Percentiles rank a stretch among this genome's conserved stretches.
Evolutionary conservation across 1,139 yeast species (phyloP).

Genomic region (Debaryomycetaceae sp.): DNA sequence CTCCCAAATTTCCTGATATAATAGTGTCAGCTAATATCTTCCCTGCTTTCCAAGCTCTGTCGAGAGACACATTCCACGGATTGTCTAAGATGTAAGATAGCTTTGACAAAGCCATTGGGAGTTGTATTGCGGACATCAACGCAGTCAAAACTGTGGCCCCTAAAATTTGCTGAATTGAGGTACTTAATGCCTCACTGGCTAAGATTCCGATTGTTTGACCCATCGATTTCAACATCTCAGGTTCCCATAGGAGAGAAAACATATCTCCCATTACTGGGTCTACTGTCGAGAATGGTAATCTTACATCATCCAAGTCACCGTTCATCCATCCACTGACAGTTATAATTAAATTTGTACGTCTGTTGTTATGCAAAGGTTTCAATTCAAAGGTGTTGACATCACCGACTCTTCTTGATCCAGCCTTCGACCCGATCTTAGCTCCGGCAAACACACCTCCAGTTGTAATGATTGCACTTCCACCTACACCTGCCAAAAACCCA

Average conservation of each 20-base stretch:
- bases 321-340: slow-evolving; percentile 99
- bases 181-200: slow-evolving; percentile 90
- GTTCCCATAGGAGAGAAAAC: slow-evolving; percentile 93
- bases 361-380: slow-evolving; percentile 87
- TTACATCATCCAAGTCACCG: slow-evolving; percentile 90
- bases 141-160: slow-evolving; percentile 93
- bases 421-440: slow-evolving; percentile 79
- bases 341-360: slow-evolving; percentile 80
- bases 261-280: slow-evolving; percentile 98
- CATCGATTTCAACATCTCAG: slow-evolving; percentile 93
- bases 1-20: slow-evolving; percentile 83
- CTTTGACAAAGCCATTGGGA: slow-evolving; percentile 89
- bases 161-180: slow-evolving; percentile 89
- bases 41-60: slow-evolving; percentile 98
- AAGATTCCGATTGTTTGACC: slow-evolving; percentile 93
- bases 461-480: slow-evolving; percentile 93
- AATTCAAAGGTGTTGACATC: slow-evolving; percentile 93
- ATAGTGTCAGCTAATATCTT: slow-evolving; percentile 86
- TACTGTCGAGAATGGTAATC: slow-evolving; percentile 92
- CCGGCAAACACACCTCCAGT: slow-evolving; percentile 91
- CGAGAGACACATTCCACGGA: slow-evolving; percentile 97
- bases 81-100: slow-evolving; percentile 87
- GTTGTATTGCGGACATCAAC: slow-evolving; percentile 90
- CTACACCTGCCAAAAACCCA: slow-evolving; percentile 92
- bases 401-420: slow-evolving; percentile 85